Percentiles rank a stretch among this genome's conserved stretches.
Evolutionary conservation across 1,284 basidiomycete species (phyloP).

Genomic region (Puccinia horiana): DNA sequence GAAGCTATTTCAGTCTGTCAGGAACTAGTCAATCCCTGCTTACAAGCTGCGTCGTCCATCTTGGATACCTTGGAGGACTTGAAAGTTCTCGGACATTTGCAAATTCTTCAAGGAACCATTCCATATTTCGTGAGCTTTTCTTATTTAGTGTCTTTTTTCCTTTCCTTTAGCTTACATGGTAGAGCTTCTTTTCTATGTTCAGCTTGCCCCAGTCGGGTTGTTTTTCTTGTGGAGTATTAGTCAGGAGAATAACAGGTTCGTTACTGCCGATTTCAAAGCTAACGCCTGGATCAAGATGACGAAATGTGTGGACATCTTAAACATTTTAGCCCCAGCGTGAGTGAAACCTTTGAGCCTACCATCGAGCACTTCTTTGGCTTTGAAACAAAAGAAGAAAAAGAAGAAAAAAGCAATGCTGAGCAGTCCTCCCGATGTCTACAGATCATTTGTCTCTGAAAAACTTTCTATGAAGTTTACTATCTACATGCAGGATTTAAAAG

Average conservation of each 20-base stretch:
- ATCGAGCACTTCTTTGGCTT: neutral
- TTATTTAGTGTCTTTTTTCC: neutral
- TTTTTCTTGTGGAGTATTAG: conserved; percentile 18
- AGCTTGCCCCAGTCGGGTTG: conserved; percentile 16
- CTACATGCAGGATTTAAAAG: conserved; percentile 17
- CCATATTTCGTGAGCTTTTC: conserved; percentile 16
- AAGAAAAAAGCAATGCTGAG: neutral
- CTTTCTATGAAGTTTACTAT: neutral
- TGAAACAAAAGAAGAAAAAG: too few relatives aligned
- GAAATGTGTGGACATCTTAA: conserved; percentile 11
- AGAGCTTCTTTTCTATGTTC: neutral
- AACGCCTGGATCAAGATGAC: conserved; percentile 9
- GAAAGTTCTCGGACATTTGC: conserved; percentile 8
- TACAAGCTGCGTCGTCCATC: conserved; percentile 5
- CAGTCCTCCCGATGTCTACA: neutral
- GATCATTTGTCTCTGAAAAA: conserved; percentile 25
- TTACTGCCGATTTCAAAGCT: conserved; percentile 14
- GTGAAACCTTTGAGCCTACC: neutral
- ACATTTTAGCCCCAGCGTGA: conserved; percentile 7
- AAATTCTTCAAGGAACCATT: neutral
- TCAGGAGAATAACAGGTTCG: neutral
- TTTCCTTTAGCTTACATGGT: neutral
- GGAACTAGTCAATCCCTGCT: neutral
- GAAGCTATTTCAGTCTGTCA: neutral
- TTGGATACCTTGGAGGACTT: conserved; percentile 18